These are phyloP conservation scores for Phytophthora pisi DNA, from an alignment of 352 stramenopile genomes.

Conservation along the genomic window DNA sequence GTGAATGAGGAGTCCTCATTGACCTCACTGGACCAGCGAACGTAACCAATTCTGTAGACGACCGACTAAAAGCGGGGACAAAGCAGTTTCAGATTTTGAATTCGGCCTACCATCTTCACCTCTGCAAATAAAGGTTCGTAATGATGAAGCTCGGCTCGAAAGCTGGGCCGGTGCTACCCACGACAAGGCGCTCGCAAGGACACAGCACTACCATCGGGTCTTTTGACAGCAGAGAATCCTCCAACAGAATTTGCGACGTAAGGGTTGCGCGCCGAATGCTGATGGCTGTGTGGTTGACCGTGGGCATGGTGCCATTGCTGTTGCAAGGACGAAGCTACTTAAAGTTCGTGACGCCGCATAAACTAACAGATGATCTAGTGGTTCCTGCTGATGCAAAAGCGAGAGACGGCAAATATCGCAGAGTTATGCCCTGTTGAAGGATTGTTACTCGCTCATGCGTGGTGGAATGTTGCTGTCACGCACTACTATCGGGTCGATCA, in stretches of 20 bases:
- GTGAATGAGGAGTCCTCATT: no score
- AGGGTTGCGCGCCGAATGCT: slow-evolving; percentile 12
- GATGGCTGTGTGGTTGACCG: slow-evolving; percentile 13
- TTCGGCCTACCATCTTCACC: no score
- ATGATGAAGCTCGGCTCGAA: slow-evolving; percentile 9
- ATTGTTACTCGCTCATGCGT: slow-evolving; percentile 13
- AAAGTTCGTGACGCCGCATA: slow-evolving; percentile 28
- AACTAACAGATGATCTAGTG: slow-evolving; percentile 25
- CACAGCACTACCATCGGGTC: not conserved
- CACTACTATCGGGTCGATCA: slow-evolving; percentile 17
- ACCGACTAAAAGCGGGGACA: not conserved
- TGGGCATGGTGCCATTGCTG: slow-evolving; percentile 21
- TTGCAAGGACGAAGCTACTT: slow-evolving; percentile 23
- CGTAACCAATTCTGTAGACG: not conserved
- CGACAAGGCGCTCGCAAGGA: not conserved
- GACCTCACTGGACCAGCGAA: no score
- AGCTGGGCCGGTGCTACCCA: not conserved
- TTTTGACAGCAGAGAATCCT: not conserved
- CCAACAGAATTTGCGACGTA: slow-evolving; percentile 8
- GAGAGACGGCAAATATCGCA: slow-evolving; percentile 6
- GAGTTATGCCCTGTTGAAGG: slow-evolving; percentile 18
- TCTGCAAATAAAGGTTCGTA: no score
- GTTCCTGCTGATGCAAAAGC: not conserved
- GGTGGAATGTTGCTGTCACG: slow-evolving; percentile 26
- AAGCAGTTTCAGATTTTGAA: not conserved